phyloP scores from a whole-genome alignment of 148 eudicot genomes.

The Pouteria glomerata region DNA sequence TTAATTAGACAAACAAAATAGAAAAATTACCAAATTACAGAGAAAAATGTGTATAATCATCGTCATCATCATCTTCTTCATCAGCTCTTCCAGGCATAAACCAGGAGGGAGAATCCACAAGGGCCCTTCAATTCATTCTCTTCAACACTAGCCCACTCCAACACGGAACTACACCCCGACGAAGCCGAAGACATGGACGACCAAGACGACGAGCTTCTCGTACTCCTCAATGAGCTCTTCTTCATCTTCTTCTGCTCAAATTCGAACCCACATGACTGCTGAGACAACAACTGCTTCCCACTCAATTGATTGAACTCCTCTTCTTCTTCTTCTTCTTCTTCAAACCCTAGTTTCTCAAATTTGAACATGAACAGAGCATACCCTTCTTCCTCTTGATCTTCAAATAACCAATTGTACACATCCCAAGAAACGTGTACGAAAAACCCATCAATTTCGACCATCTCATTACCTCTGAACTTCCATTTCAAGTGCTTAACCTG shows the following conservation, averaged over 20 bases:
- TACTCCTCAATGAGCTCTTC: slow-evolving; percentile 31
- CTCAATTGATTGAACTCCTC: neutral
- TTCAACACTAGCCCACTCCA: slow-evolving; percentile 86
- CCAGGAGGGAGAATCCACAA: slow-evolving; percentile 68
- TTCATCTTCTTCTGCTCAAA: slow-evolving; percentile 59
- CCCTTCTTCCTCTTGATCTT: slow-evolving; percentile 37
- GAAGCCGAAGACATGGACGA: slow-evolving; percentile 62
- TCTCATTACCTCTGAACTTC: slow-evolving; percentile 81
- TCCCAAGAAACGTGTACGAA: slow-evolving; percentile 71
- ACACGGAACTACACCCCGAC: slow-evolving; percentile 62
- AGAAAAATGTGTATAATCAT: too few species aligned
- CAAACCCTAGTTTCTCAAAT: slow-evolving; percentile 33
- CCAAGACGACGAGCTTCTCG: slow-evolving; percentile 41
- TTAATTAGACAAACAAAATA: too few species aligned
- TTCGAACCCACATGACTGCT: slow-evolving; percentile 51
- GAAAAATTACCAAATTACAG: too few species aligned
- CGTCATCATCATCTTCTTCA: slow-evolving; percentile 4
- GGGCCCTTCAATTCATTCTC: slow-evolving; percentile 74
- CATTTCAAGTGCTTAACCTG: slow-evolving; percentile 62
- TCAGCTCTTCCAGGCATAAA: slow-evolving; percentile 76
- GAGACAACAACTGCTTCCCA: slow-evolving; percentile 25
- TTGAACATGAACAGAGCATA: slow-evolving; percentile 68
- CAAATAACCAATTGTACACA: slow-evolving; percentile 64
- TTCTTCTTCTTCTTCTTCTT: neutral
- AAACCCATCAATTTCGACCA: slow-evolving; percentile 58